A percentile compares a stretch with the other conserved stretches of the same genome.
These are phyloP conservation scores for Urtica urens DNA, from an alignment of 306 rosid genomes.

Conservation along the genomic window DNA sequence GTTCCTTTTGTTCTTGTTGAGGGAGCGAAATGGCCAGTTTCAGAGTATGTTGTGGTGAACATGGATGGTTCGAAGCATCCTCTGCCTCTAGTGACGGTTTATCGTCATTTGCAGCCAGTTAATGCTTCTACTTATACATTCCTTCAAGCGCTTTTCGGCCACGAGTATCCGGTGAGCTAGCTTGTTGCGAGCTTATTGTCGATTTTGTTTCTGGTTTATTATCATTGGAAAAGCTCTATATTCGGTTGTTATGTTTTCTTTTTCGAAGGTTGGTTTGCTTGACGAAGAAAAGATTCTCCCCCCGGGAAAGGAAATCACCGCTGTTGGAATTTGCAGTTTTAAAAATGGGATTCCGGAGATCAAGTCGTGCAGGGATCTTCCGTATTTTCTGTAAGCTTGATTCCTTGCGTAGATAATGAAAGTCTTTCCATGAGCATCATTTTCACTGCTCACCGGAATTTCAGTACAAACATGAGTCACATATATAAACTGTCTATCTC, in stretches of 20 bases:
- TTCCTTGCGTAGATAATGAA: not conserved
- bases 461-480: not conserved
- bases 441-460: not conserved
- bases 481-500: not conserved
- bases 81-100: conserved; percentile 68
- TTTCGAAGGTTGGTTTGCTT: conserved; percentile 68
- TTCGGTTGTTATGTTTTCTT: conserved; percentile 5
- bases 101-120: conserved; percentile 63
- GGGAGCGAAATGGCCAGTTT: conserved; percentile 25
- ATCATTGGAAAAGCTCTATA: not conserved
- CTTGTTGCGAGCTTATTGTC: not conserved
- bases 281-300: conserved; percentile 90
- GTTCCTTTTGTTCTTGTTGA: conserved; percentile 80
- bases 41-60: conserved; percentile 46
- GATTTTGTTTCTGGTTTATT: not conserved
- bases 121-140: conserved; percentile 56
- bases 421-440: not conserved
- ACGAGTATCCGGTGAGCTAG: conserved; percentile 66
- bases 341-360: conserved; percentile 57
- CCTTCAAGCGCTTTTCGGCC: conserved; percentile 69
- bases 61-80: conserved; percentile 65
- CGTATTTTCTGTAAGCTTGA: conserved; percentile 69
- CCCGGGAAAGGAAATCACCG: conserved; percentile 65
- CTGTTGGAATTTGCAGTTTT: conserved; percentile 62
- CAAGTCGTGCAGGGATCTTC: conserved; percentile 70